A percentile compares a stretch with the other conserved stretches of the same genome.
Evolutionary conservation across 192 early-diverging fungal species (phyloP).

Genomic region (Coemansia sp.): DNA sequence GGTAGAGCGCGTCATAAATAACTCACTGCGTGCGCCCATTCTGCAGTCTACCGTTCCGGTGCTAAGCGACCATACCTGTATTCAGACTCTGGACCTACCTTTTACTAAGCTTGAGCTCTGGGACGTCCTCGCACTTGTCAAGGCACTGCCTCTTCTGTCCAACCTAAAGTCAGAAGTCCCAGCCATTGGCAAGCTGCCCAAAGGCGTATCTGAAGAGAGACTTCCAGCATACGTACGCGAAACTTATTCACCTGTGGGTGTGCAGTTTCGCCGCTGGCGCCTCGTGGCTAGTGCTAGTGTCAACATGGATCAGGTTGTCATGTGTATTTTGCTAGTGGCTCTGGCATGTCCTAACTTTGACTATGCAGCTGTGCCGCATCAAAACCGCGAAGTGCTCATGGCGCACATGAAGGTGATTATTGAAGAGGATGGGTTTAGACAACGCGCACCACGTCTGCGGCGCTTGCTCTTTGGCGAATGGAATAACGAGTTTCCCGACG

Average conservation of each 20-base stretch:
- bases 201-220: background rate
- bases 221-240: background rate
- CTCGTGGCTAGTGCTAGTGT: background rate
- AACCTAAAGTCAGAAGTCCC: background rate
- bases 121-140: background rate
- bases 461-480: background rate
- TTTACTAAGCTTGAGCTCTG: background rate
- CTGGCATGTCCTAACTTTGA: background rate
- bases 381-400: background rate
- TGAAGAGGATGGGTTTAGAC: background rate
- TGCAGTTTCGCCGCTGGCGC: background rate
- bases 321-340: background rate
- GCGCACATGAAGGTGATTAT: background rate
- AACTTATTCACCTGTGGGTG: background rate
- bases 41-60: background rate
- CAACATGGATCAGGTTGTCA: background rate
- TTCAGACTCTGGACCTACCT: background rate
- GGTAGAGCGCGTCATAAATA: background rate
- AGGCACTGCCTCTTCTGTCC: background rate
- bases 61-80: background rate
- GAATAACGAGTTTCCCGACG: slow-evolving; percentile 2
- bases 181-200: background rate
- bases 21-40: background rate
- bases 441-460: background rate
- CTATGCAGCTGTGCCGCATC: background rate